Evolutionary conservation across 805 yeast species (phyloP).

Genomic region (Candida wancherniae): DNA sequence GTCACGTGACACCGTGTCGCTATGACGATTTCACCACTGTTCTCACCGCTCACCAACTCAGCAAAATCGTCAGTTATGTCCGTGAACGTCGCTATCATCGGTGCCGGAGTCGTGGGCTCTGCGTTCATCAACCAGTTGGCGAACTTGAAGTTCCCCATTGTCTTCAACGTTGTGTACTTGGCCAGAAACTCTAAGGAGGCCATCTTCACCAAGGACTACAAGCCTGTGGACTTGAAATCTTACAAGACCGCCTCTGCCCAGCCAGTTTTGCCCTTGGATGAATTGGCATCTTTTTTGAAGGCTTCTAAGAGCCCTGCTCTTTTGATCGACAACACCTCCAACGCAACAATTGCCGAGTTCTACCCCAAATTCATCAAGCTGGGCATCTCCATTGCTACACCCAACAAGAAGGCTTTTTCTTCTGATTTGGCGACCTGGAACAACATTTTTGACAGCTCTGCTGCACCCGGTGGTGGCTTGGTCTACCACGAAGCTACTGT

Average conservation of each 20-base stretch:
- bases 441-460: constrained; percentile 55
- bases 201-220: constrained; percentile 60
- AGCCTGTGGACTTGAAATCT: constrained; percentile 59
- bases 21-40: too few species aligned
- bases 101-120: constrained; percentile 94
- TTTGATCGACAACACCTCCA: constrained; percentile 92
- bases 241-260: constrained; percentile 49
- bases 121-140: constrained; percentile 82
- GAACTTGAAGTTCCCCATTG: constrained; percentile 53
- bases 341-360: constrained; percentile 65
- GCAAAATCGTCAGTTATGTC: constrained; percentile 22
- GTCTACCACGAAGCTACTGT: constrained; percentile 98
- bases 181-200: constrained; percentile 70
- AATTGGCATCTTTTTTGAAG: constrained; percentile 57
- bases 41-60: too few species aligned
- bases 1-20: too few species aligned
- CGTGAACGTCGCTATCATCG: constrained; percentile 45
- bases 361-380: constrained; percentile 69
- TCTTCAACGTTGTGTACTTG: constrained; percentile 73
- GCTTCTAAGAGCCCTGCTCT: constrained; percentile 72
- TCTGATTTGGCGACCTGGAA: constrained; percentile 73
- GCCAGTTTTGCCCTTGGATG: constrained; percentile 50
- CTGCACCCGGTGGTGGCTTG: constrained; percentile 54
- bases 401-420: constrained; percentile 96
- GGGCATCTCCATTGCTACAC: constrained; percentile 94